Base-by-base conservation (phyloP, 2,329 filamentous ascomycete species). In the Tolypocladium ovalisporum region DNA sequence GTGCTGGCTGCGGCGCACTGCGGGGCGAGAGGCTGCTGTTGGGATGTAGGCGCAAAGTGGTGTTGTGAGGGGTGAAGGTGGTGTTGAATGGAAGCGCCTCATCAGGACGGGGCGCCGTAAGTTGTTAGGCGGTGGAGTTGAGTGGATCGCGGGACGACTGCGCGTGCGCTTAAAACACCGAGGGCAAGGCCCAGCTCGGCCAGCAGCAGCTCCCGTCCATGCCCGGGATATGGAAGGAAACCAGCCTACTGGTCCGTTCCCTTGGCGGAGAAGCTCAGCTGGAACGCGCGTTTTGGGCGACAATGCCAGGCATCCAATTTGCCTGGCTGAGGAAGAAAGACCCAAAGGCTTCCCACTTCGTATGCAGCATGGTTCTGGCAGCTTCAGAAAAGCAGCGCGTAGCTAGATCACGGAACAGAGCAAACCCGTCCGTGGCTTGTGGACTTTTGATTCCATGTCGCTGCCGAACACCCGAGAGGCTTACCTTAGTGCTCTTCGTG, bases 1-100 rank as follows among this genome's bases (percentile, higher is more conserved):
- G 57, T 73, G 19, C 37, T 17, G 3, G 15, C 6, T 10, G 13
- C 34, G 47, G 15, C 22, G 9, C 4, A 42, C 15, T 36, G 40
- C 19, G 49, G 7, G 19, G 27, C 9, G 37, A 27, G 32, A 29
- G 36, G 53, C 34, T 49, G 4, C 22, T 7, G 35, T 36, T 24
- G 15, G 37, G 49, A 44, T 53, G 57, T 47, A 52, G 44, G 47
- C 47, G 32, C 9, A 34, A 34, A 34, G 9, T 34, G 32, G 5
- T 47, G 22, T 42, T 3, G 39, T n/a, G 19, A 22, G 5, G 17
- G 22, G 24, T 3, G 13, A n/a, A 49, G 24, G 24, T 32, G 47
- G 27, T 35, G 47, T 19, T 34, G 47, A 49, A 22, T 29, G n/a
- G 47, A 17, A 32, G 29, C 19, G 10, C 17, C 27, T 7, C 17